Evolutionary conservation across 768 basidiomycete genomes (phyloP).

Genomic region (Clathrus columnatus): DNA sequence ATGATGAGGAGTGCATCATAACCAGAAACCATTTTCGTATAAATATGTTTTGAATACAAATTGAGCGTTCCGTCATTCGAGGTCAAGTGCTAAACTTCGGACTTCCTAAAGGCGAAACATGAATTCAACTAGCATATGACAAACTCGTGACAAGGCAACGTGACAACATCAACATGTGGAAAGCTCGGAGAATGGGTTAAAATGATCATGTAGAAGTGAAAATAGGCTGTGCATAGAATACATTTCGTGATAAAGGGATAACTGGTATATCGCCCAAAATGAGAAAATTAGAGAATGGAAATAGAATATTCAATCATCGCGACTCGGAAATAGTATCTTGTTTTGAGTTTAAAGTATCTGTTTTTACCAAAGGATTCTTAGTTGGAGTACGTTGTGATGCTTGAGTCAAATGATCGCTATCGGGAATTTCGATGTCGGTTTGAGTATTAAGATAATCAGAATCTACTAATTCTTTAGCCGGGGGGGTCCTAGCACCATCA

Average conservation of each 20-base stretch:
- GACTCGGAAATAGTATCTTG: not conserved
- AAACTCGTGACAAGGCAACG: not conserved
- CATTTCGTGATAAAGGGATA: not conserved
- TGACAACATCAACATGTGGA: not conserved
- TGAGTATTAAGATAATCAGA: not conserved
- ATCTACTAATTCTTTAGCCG: not conserved
- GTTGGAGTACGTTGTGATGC: conserved; percentile 4
- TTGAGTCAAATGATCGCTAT: not conserved
- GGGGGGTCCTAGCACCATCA: conserved; percentile 3
- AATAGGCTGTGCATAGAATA: not conserved
- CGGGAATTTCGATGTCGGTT: not conserved
- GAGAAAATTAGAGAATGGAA: not conserved
- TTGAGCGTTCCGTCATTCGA: not conserved
- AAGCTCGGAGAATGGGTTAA: not conserved
- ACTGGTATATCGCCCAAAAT: too few relatives aligned
- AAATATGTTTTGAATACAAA: not conserved
- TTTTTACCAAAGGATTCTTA: not conserved
- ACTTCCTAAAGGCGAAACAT: not conserved
- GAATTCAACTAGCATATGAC: not conserved
- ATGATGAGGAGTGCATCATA: not conserved
- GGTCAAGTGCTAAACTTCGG: not conserved
- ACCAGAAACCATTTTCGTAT: not conserved
- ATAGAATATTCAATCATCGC: not conserved
- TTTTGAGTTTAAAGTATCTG: not conserved
- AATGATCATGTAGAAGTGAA: too few relatives aligned